Evolutionary conservation across 2,329 filamentous ascomycete species (phyloP), one percentile per base, ranked within the genome.

Genomic region (Calonectria multiphialidica): DNA sequence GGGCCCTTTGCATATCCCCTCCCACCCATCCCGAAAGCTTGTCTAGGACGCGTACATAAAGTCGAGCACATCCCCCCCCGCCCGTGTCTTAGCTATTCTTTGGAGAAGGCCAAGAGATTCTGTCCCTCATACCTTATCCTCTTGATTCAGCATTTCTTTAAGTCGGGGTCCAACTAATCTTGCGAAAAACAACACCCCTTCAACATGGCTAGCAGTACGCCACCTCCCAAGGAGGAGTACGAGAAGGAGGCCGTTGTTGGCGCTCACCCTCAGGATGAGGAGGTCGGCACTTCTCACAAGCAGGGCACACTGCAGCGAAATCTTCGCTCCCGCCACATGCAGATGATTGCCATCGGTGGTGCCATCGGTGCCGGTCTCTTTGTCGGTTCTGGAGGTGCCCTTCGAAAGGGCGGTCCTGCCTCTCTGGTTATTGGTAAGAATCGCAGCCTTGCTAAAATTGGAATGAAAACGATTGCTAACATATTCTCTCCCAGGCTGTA

Each of bases 321-420:
- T 82, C 85, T 98, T 77, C 96, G 97, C 85, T 92, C 92, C 37
- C 89, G 95, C 67, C 96, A 98, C 86, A 83, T 98, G 82, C 96
- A 98, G 87, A 98, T 98, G 96, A 98, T 98, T 87, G 96, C 96
- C 23, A 98, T 98, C 75, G 94, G 78, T 66, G 77, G 77, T 71
- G 78, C 78, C 72, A 61, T 79, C 90, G 93, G 93, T 75, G 96
- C 94, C 35, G 95, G 96, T 78, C 88, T 98, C 10, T 98, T 98
- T 82, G 94, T 98, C 55, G 93, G 94, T 40, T 96, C 94, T 1
- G 95, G 94, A 68, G 87, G 87, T 74, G 92, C 94, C 18, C 87
- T 97, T 70, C 87, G 90, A 63, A 87, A 88, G 30, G 95, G 95
- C 77, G 69, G 69, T 35, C 69, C 69, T n/a, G 69, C 28, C n/a